phyloP scores from a whole-genome alignment of 2,329 filamentous ascomycete genomes.

The Mariannaea elegans region DNA sequence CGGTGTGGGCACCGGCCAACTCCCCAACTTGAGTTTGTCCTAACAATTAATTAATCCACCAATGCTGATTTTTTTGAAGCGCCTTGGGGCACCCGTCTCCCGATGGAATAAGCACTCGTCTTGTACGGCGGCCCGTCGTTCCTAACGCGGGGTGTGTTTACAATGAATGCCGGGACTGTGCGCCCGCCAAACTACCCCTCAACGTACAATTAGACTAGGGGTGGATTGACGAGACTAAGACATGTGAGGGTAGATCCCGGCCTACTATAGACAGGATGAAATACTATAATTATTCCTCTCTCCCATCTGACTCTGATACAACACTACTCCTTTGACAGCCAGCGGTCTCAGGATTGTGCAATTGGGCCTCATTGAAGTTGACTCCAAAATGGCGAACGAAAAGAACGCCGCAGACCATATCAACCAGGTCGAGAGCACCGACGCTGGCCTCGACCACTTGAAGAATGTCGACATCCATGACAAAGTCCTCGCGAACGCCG shows the following conservation, averaged over 20 bases:
- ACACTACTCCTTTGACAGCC: not conserved
- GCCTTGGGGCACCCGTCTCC: no score
- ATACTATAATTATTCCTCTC: conserved; percentile 12
- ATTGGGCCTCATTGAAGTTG: not conserved
- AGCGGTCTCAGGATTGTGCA: not conserved
- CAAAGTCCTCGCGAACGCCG: conserved; percentile 50
- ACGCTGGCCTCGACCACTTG: conserved; percentile 42
- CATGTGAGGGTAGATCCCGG: no score
- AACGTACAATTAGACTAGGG: no score
- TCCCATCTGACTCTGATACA: not conserved
- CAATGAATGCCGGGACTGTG: conserved; percentile 7
- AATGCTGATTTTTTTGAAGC: conserved; percentile 29
- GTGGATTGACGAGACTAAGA: no score
- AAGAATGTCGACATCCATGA: conserved; percentile 46
- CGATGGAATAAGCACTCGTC: conserved; percentile 9
- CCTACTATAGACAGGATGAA: not conserved
- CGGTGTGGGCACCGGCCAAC: conserved; percentile 14
- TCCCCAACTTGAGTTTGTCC: conserved; percentile 2
- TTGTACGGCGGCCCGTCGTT: conserved; percentile 35
- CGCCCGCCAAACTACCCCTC: no score
- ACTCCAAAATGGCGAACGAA: conserved; percentile 34
- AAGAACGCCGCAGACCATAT: conserved; percentile 33
- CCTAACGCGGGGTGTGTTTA: conserved; percentile 26
- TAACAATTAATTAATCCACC: conserved; percentile 37
- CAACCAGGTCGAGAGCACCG: conserved; percentile 42